Evolutionary conservation across 2,329 filamentous ascomycete genomes (phyloP).

Genomic region (Albifimbria verrucaria): DNA sequence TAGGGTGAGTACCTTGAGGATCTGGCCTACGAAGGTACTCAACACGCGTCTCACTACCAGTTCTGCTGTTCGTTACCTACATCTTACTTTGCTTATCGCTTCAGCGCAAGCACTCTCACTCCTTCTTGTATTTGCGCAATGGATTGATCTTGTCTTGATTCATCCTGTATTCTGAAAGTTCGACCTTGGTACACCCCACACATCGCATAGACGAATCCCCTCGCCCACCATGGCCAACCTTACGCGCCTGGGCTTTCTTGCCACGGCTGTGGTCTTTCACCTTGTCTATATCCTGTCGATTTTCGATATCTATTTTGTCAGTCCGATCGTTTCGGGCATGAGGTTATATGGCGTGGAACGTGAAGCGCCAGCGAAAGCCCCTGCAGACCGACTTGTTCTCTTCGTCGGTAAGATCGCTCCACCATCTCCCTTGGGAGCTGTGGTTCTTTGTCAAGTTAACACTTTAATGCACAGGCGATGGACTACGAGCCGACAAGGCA

Average conservation of each 20-base stretch:
- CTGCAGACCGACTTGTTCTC: slow-evolving; percentile 85
- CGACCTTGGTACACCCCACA: background rate
- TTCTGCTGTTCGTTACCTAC: background rate
- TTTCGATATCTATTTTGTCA: slow-evolving; percentile 98
- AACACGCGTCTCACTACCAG: background rate
- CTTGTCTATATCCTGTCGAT: slow-evolving; percentile 92
- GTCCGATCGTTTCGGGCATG: slow-evolving; percentile 96
- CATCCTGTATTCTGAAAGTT: background rate
- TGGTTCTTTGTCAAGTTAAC: slow-evolving; percentile 7
- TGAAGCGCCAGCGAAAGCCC: slow-evolving; percentile 57
- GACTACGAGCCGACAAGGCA: slow-evolving; percentile 93
- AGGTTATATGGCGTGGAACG: slow-evolving; percentile 70
- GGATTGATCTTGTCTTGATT: background rate
- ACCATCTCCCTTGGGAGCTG: background rate
- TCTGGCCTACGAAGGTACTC: background rate
- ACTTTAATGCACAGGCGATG: slow-evolving; percentile 60
- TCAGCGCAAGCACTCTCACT: background rate
- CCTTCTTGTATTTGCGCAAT: background rate
- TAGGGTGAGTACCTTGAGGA: slow-evolving; percentile 1
- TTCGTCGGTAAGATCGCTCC: slow-evolving; percentile 70
- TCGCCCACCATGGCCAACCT: slow-evolving; percentile 47
- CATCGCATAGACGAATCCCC: background rate
- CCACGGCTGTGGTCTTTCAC: slow-evolving; percentile 88
- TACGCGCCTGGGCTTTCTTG: slow-evolving; percentile 76
- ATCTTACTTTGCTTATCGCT: background rate